phyloP scores from a whole-genome alignment of 306 rosid genomes.

The Fragaria vesca region DNA sequence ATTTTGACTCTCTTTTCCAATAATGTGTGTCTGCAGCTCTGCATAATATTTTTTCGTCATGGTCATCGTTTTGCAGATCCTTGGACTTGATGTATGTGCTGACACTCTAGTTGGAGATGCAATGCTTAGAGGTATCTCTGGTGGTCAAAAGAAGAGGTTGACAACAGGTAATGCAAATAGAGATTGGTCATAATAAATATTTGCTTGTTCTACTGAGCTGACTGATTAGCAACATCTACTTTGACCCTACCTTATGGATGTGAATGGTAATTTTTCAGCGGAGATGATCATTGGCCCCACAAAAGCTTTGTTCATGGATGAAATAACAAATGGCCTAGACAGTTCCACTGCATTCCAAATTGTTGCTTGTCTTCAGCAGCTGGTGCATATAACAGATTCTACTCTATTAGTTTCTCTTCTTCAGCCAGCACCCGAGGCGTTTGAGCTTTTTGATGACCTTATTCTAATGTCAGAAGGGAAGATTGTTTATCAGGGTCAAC shows the following conservation, averaged over 20 bases:
- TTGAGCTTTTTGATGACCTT: constrained; percentile 50
- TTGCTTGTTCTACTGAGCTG: not conserved
- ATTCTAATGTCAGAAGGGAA: constrained; percentile 43
- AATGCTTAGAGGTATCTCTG: constrained; percentile 48
- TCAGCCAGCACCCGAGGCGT: constrained; percentile 54
- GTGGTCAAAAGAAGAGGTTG: constrained; percentile 51
- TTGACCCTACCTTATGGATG: not conserved
- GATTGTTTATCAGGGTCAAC: constrained; percentile 49
- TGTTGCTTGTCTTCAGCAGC: constrained; percentile 39
- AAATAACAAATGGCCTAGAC: constrained; percentile 48
- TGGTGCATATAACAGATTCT: constrained; percentile 36
- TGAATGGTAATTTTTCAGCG: constrained; percentile 14
- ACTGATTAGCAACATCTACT: not conserved
- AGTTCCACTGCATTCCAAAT: constrained; percentile 46
- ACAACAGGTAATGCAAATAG: constrained; percentile 35
- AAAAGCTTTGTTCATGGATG: constrained; percentile 47
- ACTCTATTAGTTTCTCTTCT: constrained; percentile 48
- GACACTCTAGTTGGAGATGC: constrained; percentile 47
- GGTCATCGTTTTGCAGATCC: constrained; percentile 30
- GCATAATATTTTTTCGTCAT: not conserved
- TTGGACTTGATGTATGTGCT: constrained; percentile 49
- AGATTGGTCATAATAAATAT: not conserved
- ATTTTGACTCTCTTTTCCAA: not conserved
- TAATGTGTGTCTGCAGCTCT: not conserved
- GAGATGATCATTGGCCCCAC: constrained; percentile 51